Conservation (phyloP, 352 stramenopile genomes). For the Peronospora farinosa region DNA sequence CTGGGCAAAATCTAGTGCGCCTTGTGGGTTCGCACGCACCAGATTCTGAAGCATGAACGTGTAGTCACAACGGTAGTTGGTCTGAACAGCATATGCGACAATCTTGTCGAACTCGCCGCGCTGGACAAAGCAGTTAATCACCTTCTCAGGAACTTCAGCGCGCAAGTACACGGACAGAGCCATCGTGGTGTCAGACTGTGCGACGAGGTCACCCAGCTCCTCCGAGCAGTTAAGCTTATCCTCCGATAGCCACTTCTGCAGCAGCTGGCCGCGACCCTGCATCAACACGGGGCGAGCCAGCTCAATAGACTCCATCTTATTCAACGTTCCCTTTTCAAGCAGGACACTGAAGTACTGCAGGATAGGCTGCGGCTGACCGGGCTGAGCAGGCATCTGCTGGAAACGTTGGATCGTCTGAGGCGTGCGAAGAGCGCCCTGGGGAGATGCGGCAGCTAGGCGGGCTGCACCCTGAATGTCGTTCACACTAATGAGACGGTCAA, state of each 20-base stretch:
- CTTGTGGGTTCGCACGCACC: constrained; percentile 96
- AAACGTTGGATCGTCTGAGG: constrained; percentile 98
- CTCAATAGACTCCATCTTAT: constrained; percentile 99
- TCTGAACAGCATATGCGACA: constrained; percentile 90
- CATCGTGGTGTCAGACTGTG: constrained; percentile 94
- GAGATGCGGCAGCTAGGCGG: constrained; percentile 88
- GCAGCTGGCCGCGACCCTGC: constrained; percentile 94
- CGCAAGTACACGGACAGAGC: constrained; percentile 97
- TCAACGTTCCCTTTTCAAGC: constrained; percentile 97
- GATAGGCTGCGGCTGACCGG: constrained; percentile 95
- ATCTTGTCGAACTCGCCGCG: constrained; percentile 99
- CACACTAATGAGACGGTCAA: constrained; percentile 90
- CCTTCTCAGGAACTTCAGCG: constrained; percentile 96
- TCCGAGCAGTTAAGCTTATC: constrained; percentile 98
- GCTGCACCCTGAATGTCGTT: constrained; percentile 82
- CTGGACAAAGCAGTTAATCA: constrained; percentile 99
- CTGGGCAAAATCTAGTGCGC: constrained; percentile 96
- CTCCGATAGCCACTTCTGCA: constrained; percentile 99
- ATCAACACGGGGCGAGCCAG: constrained; percentile 96
- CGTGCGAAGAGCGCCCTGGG: constrained; percentile 90
- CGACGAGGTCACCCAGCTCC: constrained; percentile 95
- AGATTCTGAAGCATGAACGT: constrained; percentile 99
- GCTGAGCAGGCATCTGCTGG: constrained; percentile 95
- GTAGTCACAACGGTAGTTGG: constrained; percentile 99
- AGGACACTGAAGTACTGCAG: constrained; percentile 99